phyloP scores from a whole-genome alignment of 2,329 filamentous ascomycete genomes.

The Penicillium aurantiogriseum region DNA sequence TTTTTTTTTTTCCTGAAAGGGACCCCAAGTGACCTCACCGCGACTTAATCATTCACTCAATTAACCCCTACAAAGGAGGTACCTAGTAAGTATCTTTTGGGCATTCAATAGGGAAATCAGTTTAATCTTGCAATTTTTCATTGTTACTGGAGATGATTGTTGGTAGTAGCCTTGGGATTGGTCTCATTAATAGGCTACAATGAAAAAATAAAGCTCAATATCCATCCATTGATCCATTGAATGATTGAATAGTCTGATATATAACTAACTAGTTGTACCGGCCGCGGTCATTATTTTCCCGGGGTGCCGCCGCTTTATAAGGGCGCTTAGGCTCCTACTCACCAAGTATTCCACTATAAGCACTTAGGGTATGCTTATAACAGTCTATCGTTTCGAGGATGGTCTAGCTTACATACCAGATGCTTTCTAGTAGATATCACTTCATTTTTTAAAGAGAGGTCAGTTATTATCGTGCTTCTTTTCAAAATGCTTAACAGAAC shows the following conservation, averaged over 20 bases:
- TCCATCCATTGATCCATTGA: not conserved
- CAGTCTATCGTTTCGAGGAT: too few species aligned
- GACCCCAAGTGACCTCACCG: constrained; percentile 1
- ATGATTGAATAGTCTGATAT: not conserved
- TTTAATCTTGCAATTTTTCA: not conserved
- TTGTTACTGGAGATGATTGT: not conserved
- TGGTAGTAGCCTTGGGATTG: not conserved
- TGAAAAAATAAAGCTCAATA: not conserved
- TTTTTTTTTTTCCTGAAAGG: not conserved
- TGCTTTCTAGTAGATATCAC: too few species aligned
- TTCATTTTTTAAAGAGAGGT: too few species aligned
- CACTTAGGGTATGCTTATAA: too few species aligned
- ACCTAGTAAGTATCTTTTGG: constrained; percentile 1
- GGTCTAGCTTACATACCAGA: too few species aligned
- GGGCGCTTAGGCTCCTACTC: too few species aligned
- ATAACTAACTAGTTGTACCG: too few species aligned
- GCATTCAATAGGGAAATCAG: not conserved
- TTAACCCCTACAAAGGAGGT: not conserved
- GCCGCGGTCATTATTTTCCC: too few species aligned
- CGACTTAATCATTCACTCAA: not conserved
- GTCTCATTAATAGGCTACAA: not conserved
- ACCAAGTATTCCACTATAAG: too few species aligned
- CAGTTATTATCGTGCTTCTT: too few species aligned
- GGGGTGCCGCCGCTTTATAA: too few species aligned
- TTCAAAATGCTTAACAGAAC: too few species aligned